Base-by-base conservation (phyloP, 2,329 filamentous ascomycete genomes). In the Neofusicoccum laricinum region DNA sequence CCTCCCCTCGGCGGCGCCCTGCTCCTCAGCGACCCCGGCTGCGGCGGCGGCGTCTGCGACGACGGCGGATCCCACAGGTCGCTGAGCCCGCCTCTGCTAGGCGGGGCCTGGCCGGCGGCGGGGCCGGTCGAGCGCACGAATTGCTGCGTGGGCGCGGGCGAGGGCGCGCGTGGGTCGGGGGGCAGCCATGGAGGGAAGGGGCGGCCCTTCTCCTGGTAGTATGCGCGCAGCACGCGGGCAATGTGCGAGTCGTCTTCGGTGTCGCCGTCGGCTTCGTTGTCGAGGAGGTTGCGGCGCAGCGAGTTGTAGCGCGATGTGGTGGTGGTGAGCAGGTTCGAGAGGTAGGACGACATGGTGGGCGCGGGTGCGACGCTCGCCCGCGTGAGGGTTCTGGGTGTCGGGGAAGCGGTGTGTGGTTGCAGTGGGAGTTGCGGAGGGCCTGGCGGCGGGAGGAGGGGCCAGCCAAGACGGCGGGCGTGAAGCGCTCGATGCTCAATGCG, bases 181-280 rank as follows among this genome's bases (percentile, higher is more conserved):
- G 93, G 92, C 7, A 98, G 88, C 94, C 95, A 98, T 70, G 83
- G 79, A 0, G 95, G 95, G 67, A 93, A 90, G 1, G 88, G 84
- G 21, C 89, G 88, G 69, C 90, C 91, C 74, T 96, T 95, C 77
- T 98, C 93, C 59, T 83, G 86, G 83, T 99, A 98, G 84, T 98
- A 97, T 71, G 88, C 90, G 71, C 95, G 90, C 30, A 99, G 87
- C 40, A 96, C 93, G 71, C 95, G 91, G 79, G 92, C 96, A 72
- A 98, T 90, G 81, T 98, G 93, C 2, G 93, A 96, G 80, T 96
- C 92, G 80, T 98, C 93, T 78, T 96, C 81, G 61, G 81, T 83
- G 73, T 84, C 81, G 71, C 82, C 82, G 73, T 84, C 82, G 64
- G 78, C 77, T 73, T 84, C 82, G 74, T 78, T 78, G 40, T 91